Evolutionary conservation across 2,329 filamentous ascomycete species (phyloP).

Genomic region (Westerdykella aurantiaca): DNA sequence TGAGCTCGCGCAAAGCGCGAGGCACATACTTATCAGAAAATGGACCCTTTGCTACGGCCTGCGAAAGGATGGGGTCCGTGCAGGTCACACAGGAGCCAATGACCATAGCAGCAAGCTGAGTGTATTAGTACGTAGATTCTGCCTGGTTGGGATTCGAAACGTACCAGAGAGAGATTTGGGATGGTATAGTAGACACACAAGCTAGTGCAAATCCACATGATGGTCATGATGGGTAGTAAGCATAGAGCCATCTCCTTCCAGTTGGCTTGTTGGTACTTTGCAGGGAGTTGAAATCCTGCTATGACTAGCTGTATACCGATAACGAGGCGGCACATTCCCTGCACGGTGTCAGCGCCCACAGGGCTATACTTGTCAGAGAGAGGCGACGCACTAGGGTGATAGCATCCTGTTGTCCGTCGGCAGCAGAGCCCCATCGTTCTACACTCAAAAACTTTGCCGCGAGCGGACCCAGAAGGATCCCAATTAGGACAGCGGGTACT

Average conservation of each 20-base stretch:
- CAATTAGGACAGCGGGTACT: slow-evolving; percentile 46
- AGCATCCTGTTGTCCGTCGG: slow-evolving; percentile 30
- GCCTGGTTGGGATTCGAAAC: slow-evolving; percentile 40
- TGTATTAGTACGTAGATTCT: slow-evolving; percentile 7
- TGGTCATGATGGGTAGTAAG: slow-evolving; percentile 55
- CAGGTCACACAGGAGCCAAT: slow-evolving; percentile 58
- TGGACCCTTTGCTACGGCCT: slow-evolving; percentile 57
- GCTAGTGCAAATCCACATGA: slow-evolving; percentile 57
- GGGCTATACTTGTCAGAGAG: neutral
- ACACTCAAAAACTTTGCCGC: slow-evolving; percentile 49
- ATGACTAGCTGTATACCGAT: slow-evolving; percentile 60
- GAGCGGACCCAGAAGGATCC: slow-evolving; percentile 51
- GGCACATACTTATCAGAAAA: slow-evolving; percentile 59
- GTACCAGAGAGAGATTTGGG: slow-evolving; percentile 41
- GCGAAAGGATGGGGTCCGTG: slow-evolving; percentile 58
- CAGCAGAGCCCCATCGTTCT: slow-evolving; percentile 35
- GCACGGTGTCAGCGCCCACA: neutral
- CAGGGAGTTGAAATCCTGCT: slow-evolving; percentile 57
- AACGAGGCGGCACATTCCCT: slow-evolving; percentile 53
- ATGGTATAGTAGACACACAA: slow-evolving; percentile 41
- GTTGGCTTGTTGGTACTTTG: slow-evolving; percentile 47
- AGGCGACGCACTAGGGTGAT: slow-evolving; percentile 38
- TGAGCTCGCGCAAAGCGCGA: slow-evolving; percentile 54
- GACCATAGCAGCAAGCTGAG: slow-evolving; percentile 46
- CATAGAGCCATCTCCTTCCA: slow-evolving; percentile 52